phyloP scores from a whole-genome alignment of 73 alveolate species.

The Vitrella brassicaformis region DNA sequence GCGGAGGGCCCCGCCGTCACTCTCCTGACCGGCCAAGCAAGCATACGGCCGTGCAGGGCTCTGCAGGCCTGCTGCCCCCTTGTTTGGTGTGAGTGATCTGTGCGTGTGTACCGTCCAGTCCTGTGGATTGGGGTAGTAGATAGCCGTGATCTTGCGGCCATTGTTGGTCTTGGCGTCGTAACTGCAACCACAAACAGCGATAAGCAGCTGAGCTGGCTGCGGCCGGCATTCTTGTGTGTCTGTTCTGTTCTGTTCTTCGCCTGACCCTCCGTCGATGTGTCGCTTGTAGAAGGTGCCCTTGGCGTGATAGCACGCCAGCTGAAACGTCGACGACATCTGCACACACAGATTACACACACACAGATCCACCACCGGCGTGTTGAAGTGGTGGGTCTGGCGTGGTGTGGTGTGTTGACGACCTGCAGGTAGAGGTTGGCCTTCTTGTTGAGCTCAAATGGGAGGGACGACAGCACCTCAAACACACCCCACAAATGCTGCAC shows the following conservation, averaged over 20 bases:
- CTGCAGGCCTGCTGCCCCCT: neutral
- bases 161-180: neutral
- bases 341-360: too few relatives aligned
- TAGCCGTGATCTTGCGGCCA: conserved; percentile 34
- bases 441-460: conserved; percentile 36
- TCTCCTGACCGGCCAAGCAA: neutral
- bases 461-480: conserved; percentile 2
- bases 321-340: too few relatives aligned
- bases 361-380: too few relatives aligned
- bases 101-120: neutral
- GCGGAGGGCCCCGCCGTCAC: neutral
- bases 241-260: too few relatives aligned
- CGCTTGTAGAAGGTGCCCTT: conserved; percentile 27
- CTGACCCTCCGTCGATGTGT: conserved; percentile 22
- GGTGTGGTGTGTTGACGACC: too few relatives aligned
- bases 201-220: too few relatives aligned
- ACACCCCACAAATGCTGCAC: neutral
- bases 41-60: too few relatives aligned
- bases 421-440: conserved; percentile 6
- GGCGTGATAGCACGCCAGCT: conserved; percentile 10
- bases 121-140: neutral
- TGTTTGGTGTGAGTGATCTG: too few relatives aligned
- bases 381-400: too few relatives aligned
- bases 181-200: too few relatives aligned
- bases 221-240: too few relatives aligned